Percentiles rank a stretch among this genome's conserved stretches.
Evolutionary conservation across 805 yeast genomes (phyloP).

Genomic region (Yamadazyma tumulicola): DNA sequence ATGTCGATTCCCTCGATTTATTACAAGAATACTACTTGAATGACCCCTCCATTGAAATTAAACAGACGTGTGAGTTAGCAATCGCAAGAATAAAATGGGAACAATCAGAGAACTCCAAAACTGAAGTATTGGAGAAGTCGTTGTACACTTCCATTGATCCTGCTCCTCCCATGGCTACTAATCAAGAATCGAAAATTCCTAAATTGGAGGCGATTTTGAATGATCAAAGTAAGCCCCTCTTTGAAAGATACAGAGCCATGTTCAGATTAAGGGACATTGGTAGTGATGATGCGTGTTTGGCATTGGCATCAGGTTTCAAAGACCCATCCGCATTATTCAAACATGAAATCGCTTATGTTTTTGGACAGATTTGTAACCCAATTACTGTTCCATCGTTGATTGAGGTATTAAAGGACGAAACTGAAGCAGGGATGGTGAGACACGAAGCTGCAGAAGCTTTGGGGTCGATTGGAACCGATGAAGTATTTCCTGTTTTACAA

Average conservation of each 20-base stretch:
- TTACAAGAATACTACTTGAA: slow-evolving; percentile 59
- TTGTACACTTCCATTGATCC: slow-evolving; percentile 91
- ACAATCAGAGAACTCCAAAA: slow-evolving; percentile 58
- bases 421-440: slow-evolving; percentile 97
- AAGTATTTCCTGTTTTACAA: slow-evolving; percentile 84
- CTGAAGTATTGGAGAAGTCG: slow-evolving; percentile 70
- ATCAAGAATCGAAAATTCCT: slow-evolving; percentile 51
- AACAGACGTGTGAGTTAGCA: slow-evolving; percentile 97
- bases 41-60: slow-evolving; percentile 83
- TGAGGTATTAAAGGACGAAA: slow-evolving; percentile 69
- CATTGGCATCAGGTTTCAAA: slow-evolving; percentile 83
- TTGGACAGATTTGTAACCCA: slow-evolving; percentile 95
- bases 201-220: slow-evolving; percentile 68
- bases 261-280: slow-evolving; percentile 95
- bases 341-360: slow-evolving; percentile 97
- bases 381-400: slow-evolving; percentile 84
- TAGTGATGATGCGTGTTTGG: slow-evolving; percentile 86
- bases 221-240: slow-evolving; percentile 73
- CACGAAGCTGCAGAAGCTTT: slow-evolving; percentile 99
- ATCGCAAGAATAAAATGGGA: slow-evolving; percentile 95
- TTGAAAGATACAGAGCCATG: slow-evolving; percentile 97
- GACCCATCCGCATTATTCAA: slow-evolving; percentile 93
- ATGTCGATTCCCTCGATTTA: slow-evolving; percentile 62
- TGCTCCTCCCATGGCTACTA: slow-evolving; percentile 91
- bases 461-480: slow-evolving; percentile 95